These are phyloP conservation scores for Biscogniauxia sp. DNA, from an alignment of 2,329 filamentous ascomycete species.

Conservation along the genomic window DNA sequence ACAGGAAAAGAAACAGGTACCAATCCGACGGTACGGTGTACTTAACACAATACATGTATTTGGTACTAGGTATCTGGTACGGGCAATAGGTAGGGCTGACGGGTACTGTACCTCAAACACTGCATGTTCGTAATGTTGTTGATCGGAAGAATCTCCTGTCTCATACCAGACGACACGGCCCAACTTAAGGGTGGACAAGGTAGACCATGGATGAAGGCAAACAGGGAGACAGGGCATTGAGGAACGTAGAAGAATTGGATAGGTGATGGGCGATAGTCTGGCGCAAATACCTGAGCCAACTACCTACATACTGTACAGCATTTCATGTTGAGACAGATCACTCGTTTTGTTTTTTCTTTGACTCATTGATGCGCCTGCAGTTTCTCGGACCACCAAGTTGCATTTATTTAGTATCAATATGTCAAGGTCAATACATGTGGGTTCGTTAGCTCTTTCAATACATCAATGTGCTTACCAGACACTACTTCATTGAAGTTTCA, in stretches of 20 bases:
- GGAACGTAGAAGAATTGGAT: background rate
- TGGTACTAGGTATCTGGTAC: background rate
- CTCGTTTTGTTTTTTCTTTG: background rate
- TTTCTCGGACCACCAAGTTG: too few species aligned
- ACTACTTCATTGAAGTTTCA: too few species aligned
- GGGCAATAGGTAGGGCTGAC: background rate
- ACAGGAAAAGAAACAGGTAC: background rate
- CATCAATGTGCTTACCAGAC: too few species aligned
- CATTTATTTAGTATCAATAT: too few species aligned
- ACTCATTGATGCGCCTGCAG: background rate
- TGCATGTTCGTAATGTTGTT: background rate
- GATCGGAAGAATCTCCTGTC: background rate
- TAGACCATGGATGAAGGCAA: background rate
- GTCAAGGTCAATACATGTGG: too few species aligned
- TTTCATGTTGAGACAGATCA: background rate
- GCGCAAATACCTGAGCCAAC: background rate
- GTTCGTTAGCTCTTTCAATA: too few species aligned
- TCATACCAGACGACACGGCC: background rate
- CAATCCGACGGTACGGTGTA: background rate
- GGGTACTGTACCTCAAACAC: background rate
- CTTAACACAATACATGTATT: background rate
- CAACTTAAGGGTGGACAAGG: background rate
- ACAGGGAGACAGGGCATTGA: background rate
- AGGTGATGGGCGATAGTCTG: background rate
- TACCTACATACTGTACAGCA: too few species aligned